Evolutionary conservation across 1,139 yeast species (phyloP).

Genomic region (Scheffersomyces lignicola): DNA sequence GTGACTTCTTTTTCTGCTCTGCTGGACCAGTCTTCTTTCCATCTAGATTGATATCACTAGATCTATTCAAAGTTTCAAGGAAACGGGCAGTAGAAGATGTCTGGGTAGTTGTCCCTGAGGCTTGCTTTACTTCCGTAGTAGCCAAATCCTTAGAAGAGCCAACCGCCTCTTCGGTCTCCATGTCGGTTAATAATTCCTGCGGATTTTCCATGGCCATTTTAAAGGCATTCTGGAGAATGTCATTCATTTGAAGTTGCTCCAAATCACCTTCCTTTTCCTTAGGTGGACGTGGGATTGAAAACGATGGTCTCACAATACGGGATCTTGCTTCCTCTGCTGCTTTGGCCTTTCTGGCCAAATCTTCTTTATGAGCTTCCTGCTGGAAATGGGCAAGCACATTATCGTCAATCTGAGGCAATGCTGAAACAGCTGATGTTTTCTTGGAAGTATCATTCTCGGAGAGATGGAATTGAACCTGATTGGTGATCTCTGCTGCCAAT

Average conservation of each 20-base stretch:
- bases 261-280: constrained; percentile 47
- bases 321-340: constrained; percentile 3
- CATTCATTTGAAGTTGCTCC: constrained; percentile 56
- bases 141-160: not conserved
- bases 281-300: not conserved
- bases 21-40: not conserved
- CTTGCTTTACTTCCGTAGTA: no score
- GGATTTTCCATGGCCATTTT: constrained; percentile 72
- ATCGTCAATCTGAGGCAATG: constrained; percentile 40
- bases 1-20: constrained; percentile 11
- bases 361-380: constrained; percentile 33
- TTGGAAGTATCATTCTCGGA: constrained; percentile 13
- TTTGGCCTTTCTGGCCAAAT: constrained; percentile 5
- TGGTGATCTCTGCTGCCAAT: constrained; percentile 34
- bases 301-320: not conserved
- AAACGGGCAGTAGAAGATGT: constrained; percentile 18
- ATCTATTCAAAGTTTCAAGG: constrained; percentile 16
- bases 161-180: constrained; percentile 36
- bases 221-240: constrained; percentile 71
- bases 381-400: constrained; percentile 40
- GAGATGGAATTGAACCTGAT: constrained; percentile 33
- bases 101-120: constrained; percentile 12
- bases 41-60: constrained; percentile 13
- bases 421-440: constrained; percentile 15
- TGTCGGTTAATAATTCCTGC: constrained; percentile 50